These are phyloP conservation scores for Botrytis deweyae DNA, from an alignment of 2,329 filamentous ascomycete species.

Conservation along the genomic window DNA sequence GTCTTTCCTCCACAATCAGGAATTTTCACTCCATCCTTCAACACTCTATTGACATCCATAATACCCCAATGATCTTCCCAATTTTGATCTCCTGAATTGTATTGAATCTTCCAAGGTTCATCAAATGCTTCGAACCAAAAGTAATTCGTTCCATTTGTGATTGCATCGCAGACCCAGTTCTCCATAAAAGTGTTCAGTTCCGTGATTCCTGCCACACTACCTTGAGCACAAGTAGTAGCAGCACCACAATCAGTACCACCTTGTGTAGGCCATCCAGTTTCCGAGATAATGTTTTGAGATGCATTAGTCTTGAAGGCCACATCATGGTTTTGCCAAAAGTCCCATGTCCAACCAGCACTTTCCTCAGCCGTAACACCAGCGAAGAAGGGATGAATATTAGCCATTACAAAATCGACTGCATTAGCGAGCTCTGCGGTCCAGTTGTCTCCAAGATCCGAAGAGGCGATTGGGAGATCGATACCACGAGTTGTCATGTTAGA, in stretches of 20 bases:
- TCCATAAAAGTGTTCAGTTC: slow-evolving; percentile 86
- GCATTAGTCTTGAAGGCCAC: slow-evolving; percentile 59
- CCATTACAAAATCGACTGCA: slow-evolving; percentile 85
- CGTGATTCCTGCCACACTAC: slow-evolving; percentile 73
- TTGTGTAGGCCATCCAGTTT: slow-evolving; percentile 85
- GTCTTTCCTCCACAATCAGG: slow-evolving; percentile 77
- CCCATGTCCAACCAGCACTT: slow-evolving; percentile 77
- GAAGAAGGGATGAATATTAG: slow-evolving; percentile 96
- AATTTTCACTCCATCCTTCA: slow-evolving; percentile 82
- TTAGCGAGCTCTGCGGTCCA: slow-evolving; percentile 71
- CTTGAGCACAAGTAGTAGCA: slow-evolving; percentile 57
- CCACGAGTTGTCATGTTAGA: slow-evolving; percentile 67
- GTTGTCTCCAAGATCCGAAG: slow-evolving; percentile 84
- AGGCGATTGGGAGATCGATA: slow-evolving; percentile 73
- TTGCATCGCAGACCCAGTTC: slow-evolving; percentile 77
- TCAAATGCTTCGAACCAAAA: slow-evolving; percentile 99
- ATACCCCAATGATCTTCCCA: slow-evolving; percentile 98
- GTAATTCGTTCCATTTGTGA: slow-evolving; percentile 83
- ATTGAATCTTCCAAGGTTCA: slow-evolving; percentile 87
- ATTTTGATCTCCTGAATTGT: slow-evolving; percentile 64
- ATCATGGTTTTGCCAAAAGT: slow-evolving; percentile 76
- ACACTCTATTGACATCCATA: slow-evolving; percentile 78
- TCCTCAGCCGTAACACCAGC: slow-evolving; percentile 67
- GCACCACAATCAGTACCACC: slow-evolving; percentile 77
- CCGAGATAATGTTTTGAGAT: slow-evolving; percentile 75